Evolutionary conservation across 2,329 filamentous ascomycete species (phyloP).

Genomic region (Ophiostoma fasciatum): DNA sequence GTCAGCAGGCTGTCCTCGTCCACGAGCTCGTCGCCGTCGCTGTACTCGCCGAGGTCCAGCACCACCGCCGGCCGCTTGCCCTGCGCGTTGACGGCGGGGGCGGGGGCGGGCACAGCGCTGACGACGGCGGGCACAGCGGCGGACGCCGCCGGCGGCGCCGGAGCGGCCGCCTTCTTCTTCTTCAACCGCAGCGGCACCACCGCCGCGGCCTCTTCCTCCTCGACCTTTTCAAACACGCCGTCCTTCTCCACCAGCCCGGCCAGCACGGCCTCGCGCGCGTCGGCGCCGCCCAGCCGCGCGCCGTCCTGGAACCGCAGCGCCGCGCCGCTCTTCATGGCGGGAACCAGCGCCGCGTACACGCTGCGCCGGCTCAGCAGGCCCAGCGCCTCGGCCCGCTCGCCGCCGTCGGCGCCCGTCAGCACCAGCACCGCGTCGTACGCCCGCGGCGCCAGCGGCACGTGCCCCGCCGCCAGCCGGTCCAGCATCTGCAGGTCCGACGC

Average conservation of each 20-base stretch:
- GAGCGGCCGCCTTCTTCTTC: conserved; percentile 19
- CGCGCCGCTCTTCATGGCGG: conserved; percentile 55
- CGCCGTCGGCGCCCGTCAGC: conserved; percentile 60
- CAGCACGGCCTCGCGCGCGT: conserved; percentile 67
- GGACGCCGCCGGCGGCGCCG: background rate
- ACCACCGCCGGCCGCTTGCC: conserved; percentile 9
- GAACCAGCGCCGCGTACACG: conserved; percentile 54
- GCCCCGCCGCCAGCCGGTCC: conserved; percentile 70
- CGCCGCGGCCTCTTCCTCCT: conserved; percentile 38
- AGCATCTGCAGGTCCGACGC: conserved; percentile 93
- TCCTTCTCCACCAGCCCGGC: conserved; percentile 56
- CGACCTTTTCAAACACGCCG: conserved; percentile 63
- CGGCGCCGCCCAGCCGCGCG: conserved; percentile 29
- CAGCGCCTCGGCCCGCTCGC: conserved; percentile 42
- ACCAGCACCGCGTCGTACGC: conserved; percentile 80
- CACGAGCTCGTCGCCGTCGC: conserved; percentile 68
- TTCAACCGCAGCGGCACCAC: conserved; percentile 53
- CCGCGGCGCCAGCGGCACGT: conserved; percentile 58
- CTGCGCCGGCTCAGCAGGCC: conserved; percentile 44
- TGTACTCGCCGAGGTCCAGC: conserved; percentile 34
- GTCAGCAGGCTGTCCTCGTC: conserved; percentile 80
- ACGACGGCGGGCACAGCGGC: background rate
- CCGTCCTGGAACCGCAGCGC: conserved; percentile 56
- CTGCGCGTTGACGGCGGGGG: background rate
- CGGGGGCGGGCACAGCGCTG: too few relatives aligned